Conservation (phyloP, 106 monocot species). For the Dioscorea zingiberensis region DNA sequence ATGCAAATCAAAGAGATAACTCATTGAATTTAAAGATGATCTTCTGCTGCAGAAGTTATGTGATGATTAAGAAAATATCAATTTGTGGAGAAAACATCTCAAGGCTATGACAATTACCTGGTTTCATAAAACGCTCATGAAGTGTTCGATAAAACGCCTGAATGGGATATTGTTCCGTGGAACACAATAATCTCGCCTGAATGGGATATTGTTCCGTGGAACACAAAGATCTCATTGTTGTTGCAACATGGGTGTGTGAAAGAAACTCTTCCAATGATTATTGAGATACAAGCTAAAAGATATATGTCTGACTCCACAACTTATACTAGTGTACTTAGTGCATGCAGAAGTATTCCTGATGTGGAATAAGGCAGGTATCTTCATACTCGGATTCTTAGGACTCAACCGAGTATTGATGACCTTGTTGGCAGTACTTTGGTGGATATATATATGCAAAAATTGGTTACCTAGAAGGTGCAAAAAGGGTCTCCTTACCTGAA, state of each 20-base stretch:
- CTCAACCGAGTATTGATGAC: conserved; percentile 26
- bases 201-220: conserved; percentile 74
- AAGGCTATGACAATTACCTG: too few species aligned
- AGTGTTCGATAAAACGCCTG: conserved; percentile 50
- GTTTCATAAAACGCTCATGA: too few species aligned
- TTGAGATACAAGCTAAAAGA: conserved; percentile 47
- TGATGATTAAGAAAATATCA: too few species aligned
- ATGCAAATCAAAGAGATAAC: too few species aligned
- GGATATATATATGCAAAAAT: conserved; percentile 86
- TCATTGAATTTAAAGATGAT: too few species aligned
- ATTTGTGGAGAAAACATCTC: too few species aligned
- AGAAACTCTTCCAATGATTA: conserved; percentile 40
- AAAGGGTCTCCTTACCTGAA: conserved; percentile 22
- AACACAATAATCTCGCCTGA: too few species aligned
- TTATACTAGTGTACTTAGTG: conserved; percentile 58
- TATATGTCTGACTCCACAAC: conserved; percentile 44
- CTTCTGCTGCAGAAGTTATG: too few species aligned
- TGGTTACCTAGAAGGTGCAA: conserved; percentile 51
- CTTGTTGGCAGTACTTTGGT: conserved; percentile 66
- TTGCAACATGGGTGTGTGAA: conserved; percentile 25
- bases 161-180: too few species aligned
- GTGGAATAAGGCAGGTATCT: conserved; percentile 60
- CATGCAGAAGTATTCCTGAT: conserved; percentile 40
- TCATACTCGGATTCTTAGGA: conserved; percentile 58
- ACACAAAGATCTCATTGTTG: conserved; percentile 65